Evolutionary conservation across 2,329 filamentous ascomycete genomes (phyloP).

Genomic region (Calonectria fujianensis): DNA sequence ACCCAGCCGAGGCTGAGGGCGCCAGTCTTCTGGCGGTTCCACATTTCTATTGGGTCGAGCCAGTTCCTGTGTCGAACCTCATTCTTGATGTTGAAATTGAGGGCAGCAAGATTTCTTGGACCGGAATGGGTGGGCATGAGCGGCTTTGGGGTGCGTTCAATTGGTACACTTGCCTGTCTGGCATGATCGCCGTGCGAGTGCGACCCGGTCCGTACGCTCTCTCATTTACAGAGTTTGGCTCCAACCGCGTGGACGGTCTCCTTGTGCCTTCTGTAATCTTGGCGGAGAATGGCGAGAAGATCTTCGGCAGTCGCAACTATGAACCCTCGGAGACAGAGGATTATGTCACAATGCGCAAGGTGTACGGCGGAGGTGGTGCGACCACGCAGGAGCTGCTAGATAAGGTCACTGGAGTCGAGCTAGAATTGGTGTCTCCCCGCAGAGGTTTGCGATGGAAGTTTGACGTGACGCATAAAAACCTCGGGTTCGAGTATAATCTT

Average conservation of each 20-base stretch:
- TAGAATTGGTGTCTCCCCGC: background rate
- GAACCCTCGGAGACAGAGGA: background rate
- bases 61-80: background rate
- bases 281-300: background rate
- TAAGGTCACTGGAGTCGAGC: background rate
- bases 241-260: slow-evolving; percentile 1
- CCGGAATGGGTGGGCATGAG: slow-evolving; percentile 7
- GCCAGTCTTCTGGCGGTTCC: slow-evolving; percentile 6
- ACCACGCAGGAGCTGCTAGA: background rate
- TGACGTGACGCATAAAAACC: slow-evolving; percentile 5
- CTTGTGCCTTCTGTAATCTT: background rate
- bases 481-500: background rate
- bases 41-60: slow-evolving; percentile 12
- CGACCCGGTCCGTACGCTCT: background rate
- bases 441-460: background rate
- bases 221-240: slow-evolving; percentile 4
- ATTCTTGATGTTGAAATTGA: background rate
- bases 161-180: slow-evolving; percentile 4
- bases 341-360: background rate
- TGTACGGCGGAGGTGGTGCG: slow-evolving; percentile 1
- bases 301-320: background rate
- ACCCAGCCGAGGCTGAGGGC: background rate
- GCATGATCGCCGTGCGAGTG: slow-evolving; percentile 13
- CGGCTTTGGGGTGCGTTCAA: slow-evolving; percentile 10
- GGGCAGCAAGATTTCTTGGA: background rate